Evolutionary conservation across 306 rosid genomes (phyloP).

Genomic region (Vigna mungo): DNA sequence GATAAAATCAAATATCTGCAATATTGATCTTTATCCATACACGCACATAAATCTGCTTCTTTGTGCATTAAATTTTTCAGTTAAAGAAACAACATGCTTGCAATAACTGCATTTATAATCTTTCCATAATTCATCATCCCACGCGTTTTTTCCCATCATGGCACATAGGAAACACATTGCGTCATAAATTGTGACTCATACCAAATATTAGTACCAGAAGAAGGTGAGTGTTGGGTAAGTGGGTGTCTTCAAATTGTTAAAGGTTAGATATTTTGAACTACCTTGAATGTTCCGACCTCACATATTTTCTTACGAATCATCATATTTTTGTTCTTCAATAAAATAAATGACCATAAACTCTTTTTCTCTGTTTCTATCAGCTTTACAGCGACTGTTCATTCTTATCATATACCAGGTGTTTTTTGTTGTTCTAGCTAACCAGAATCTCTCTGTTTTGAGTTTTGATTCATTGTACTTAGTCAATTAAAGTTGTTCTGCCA

Average conservation of each 20-base stretch:
- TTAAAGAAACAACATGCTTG: not conserved
- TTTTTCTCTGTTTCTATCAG: too few relatives aligned
- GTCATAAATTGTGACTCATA: not conserved
- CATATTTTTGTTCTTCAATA: too few relatives aligned
- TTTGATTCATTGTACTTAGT: not conserved
- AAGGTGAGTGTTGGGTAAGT: constrained; percentile 5
- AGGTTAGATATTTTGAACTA: too few relatives aligned
- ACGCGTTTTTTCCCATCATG: not conserved
- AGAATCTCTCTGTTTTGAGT: not conserved
- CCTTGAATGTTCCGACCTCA: too few relatives aligned
- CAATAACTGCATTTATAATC: too few relatives aligned
- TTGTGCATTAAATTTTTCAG: not conserved
- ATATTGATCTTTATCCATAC: too few relatives aligned
- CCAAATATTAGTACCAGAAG: not conserved
- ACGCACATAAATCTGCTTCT: too few relatives aligned
- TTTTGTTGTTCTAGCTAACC: constrained; percentile 2
- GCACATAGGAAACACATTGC: not conserved
- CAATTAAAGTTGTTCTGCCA: not conserved
- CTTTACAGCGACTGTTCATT: too few relatives aligned
- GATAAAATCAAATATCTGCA: too few relatives aligned
- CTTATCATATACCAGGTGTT: not conserved
- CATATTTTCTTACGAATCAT: too few relatives aligned
- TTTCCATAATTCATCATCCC: not conserved
- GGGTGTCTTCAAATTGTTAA: not conserved
- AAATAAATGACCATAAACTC: too few relatives aligned